These are phyloP conservation scores for Ganoderma meredithae DNA, from an alignment of 1,284 basidiomycete genomes.

Conservation along the genomic window DNA sequence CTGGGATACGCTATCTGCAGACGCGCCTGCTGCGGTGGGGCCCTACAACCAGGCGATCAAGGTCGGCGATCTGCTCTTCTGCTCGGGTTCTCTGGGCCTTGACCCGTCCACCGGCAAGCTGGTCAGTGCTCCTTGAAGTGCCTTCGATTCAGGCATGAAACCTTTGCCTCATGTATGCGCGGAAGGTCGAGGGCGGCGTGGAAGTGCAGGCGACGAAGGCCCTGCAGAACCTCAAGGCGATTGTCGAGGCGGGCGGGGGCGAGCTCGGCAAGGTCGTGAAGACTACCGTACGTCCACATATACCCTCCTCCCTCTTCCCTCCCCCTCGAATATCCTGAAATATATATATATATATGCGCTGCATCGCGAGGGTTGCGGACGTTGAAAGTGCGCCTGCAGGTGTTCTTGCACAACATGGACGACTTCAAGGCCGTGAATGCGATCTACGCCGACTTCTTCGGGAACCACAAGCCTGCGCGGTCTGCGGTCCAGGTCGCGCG, in stretches of 20 bases:
- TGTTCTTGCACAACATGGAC: slow-evolving; percentile 93
- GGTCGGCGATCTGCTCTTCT: slow-evolving; percentile 86
- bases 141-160: no score
- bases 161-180: background rate
- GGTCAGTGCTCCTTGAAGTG: slow-evolving; percentile 45
- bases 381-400: slow-evolving; percentile 49
- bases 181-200: slow-evolving; percentile 68
- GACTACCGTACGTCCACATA: slow-evolving; percentile 72
- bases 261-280: slow-evolving; percentile 84
- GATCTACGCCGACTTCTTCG: slow-evolving; percentile 83
- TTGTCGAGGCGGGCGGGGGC: slow-evolving; percentile 86
- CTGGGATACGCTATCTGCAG: slow-evolving; percentile 47
- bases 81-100: slow-evolving; percentile 91
- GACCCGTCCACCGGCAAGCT: slow-evolving; percentile 80
- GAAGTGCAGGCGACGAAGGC: slow-evolving; percentile 88
- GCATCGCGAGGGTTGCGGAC: no score
- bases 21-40: slow-evolving; percentile 87
- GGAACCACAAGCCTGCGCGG: slow-evolving; percentile 91
- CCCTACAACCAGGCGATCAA: slow-evolving; percentile 93
- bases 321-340: no score
- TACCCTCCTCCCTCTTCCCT: slow-evolving; percentile 13
- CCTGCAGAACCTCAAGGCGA: slow-evolving; percentile 85
- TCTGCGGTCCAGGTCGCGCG: slow-evolving; percentile 88
- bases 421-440: slow-evolving; percentile 89
- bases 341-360: no score